These are phyloP conservation scores for Hypoxylon fuscum DNA, from an alignment of 495 filamentous ascomycete species.

Conservation along the genomic window DNA sequence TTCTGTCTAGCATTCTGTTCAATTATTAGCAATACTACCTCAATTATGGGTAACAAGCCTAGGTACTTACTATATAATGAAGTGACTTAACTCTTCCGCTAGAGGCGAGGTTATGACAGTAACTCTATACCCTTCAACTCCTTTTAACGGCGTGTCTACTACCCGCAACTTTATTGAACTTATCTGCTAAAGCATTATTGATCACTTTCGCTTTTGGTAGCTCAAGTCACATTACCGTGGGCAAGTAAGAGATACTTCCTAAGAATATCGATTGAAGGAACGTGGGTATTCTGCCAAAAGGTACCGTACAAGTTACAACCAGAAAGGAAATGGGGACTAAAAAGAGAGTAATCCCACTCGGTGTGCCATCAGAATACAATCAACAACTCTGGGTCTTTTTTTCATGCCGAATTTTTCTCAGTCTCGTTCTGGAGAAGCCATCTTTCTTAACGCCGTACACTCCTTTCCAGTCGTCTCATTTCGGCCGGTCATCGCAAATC, in stretches of 20 bases:
- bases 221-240: no score
- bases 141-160: no score
- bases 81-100: no score
- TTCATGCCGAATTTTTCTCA: constrained; percentile 17
- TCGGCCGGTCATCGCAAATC: constrained; percentile 8
- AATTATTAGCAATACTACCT: no score
- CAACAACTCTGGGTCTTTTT: constrained; percentile 3
- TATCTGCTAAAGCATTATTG: no score
- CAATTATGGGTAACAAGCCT: no score
- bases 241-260: constrained; percentile 20
- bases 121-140: no score
- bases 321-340: constrained; percentile 30
- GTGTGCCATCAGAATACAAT: constrained; percentile 15
- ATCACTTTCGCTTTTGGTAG: no score
- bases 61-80: no score
- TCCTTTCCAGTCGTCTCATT: constrained; percentile 11
- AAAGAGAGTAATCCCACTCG: constrained; percentile 38
- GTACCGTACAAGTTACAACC: constrained; percentile 31
- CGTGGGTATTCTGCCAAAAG: constrained; percentile 40
- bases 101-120: no score
- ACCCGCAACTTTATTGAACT: no score
- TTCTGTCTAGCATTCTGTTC: no score
- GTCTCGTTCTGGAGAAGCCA: constrained; percentile 6
- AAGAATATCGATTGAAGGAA: constrained; percentile 39
- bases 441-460: constrained; percentile 22